Evolutionary conservation across 192 early-diverging fungal species (phyloP), one percentile per base, ranked within the genome.

Genomic region (Coemansia sp.): DNA sequence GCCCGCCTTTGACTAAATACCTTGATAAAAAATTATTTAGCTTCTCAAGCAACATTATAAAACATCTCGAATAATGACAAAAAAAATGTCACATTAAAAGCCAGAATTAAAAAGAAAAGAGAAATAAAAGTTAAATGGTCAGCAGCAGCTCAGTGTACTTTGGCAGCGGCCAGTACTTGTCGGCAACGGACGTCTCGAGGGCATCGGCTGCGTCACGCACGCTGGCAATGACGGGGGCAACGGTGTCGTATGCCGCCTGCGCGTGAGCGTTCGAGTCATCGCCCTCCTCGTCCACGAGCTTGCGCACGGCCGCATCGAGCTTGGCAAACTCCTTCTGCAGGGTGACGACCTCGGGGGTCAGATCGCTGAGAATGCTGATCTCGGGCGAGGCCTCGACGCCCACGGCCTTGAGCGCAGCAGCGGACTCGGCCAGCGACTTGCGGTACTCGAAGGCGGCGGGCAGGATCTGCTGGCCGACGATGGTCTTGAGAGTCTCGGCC

Each of bases 131-230:
- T 38, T 38, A 38, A 38, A 88, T 71, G 23, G 82, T 88, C 54
- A 91, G 86, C 55, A 95, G 81, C 40, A 98, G 86, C 83, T 98
- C 94, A 27, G 89, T 87, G 85, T 98, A 98, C 82, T 94, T 95
- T 77, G 97, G 97, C 74, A 92, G 87, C 27, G 93, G 93, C 93
- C 95, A 99, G 81, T 81, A 85, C 87, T 93, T 95, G 85, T 97
- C 93, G 25, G 89, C 86, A 44, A 92, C 83, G 24, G 89, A 47
- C n/a, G 67, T 52, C 81, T 99, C 95, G 29, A 99, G 80, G 38
- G 61, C 61, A 67, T 97, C 95, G 35, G 88, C 85, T 14, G 81
- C 66, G 6, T 50, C 43, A 56, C 97, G 86, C 40, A 86, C 83
- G 29, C 74, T 70, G 53, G 92, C 86, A 81, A 99, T 91, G 25